Base-by-base conservation (phyloP, 2,329 filamentous ascomycete species). In the Pyrenochaeta sp. region DNA sequence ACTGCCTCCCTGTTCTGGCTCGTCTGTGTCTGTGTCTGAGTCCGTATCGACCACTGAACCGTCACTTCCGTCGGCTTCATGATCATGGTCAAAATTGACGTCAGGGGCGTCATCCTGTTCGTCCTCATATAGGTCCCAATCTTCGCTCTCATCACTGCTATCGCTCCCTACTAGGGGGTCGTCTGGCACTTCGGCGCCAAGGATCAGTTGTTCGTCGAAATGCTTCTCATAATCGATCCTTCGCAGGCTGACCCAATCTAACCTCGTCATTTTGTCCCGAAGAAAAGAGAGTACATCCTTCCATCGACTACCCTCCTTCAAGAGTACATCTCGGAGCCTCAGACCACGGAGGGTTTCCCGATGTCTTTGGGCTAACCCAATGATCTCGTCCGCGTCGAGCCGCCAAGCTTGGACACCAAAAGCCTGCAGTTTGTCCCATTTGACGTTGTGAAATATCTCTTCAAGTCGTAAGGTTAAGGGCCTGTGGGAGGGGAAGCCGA, bases 381-480 rank as follows among this genome's bases (percentile, higher is more conserved):
- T 85, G 49, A 91, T 86, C 67, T 91, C 88, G 1, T 84, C 80
- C 1, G 84, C 82, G 45, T 84, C 78, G 3, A 90, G 75, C 42
- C 82, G 82, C 88, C 88, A 90, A 13, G 85, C 84, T 62, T 89
- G 86, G 24, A 91, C 84, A 1, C 88, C 88, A 54, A 90, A 85
- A 1, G 87, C 86, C 34, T 86, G 81, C 5, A 91, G 78, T 34
- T 84, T 85, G 13, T 84, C 81, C 86, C 87, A 90, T 43, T 81
- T 80, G 7, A 88, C 81, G 55, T 85, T 78, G 66, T 90, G 87
- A 68, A 91, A 90, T 25, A 90, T 80, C 5, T 83, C 80, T 58
- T 88, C 85, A 2, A 90, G 79, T 5, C 81, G 80, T 22, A 90
- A 72, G 24, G 81, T 83, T 2, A 90, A 75, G 0, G 87, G 87